Base-by-base conservation (phyloP, 768 basidiomycete species). In the Hydnomerulius pinastri region DNA sequence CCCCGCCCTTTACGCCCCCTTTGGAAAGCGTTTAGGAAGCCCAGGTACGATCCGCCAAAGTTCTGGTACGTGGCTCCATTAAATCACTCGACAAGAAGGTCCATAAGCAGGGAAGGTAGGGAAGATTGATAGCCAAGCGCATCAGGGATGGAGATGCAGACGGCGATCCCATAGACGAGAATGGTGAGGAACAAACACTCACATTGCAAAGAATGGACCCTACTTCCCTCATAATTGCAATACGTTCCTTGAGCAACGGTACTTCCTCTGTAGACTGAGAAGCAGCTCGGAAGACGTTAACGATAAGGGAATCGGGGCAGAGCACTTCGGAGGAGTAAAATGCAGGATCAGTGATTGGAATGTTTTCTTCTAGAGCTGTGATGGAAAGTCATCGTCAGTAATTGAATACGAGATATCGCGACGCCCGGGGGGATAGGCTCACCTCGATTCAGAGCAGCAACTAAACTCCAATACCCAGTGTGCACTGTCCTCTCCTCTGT, bases 381-480 rank as follows among this genome's bases (percentile, higher is more conserved):
- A 23, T 40, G 20, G 30, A 20, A n/a, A n/a, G n/a, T n/a, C n/a
- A n/a, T n/a, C n/a, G n/a, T n/a, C n/a, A n/a, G n/a, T n/a, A n/a
- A n/a, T n/a, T n/a, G n/a, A n/a, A n/a, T n/a, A n/a, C n/a, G n/a
- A n/a, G n/a, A n/a, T n/a, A n/a, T n/a, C n/a, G n/a, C n/a, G n/a
- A n/a, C n/a, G n/a, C n/a, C n/a, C n/a, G n/a, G n/a, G n/a, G n/a
- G n/a, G n/a, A n/a, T n/a, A 30, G 38, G 55, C 72, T 33, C 55
- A 90, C 91, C 92, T 77, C 86, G 73, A 63, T 93, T 82, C n/a
- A 94, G 63, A 2, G 90, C 82, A 27, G 93, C 91, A 8, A 92
- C 82, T 5, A 95, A 73, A 54, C 86, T 87, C 89, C 90, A 92
- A 61, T 96, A 96, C 0, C 92, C 92, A 0, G 88, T 92, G 66